These are phyloP conservation scores for Heliamphora pulchella DNA, from an alignment of 179 eudicot genomes.

Conservation along the genomic window DNA sequence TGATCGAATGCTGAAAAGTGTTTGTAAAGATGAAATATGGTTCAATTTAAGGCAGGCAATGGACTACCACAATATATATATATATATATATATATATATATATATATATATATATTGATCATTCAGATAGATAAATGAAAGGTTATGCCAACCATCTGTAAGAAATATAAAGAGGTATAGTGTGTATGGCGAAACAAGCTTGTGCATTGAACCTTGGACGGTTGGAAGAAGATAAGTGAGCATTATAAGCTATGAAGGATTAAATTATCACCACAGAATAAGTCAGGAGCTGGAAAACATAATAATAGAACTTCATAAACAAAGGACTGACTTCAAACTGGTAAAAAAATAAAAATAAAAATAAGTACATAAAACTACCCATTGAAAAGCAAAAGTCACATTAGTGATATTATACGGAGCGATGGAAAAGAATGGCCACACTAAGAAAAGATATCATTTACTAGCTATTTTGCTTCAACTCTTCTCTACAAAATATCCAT, in stretches of 20 bases:
- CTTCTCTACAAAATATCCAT: neutral
- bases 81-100: too few species aligned
- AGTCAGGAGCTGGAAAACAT: neutral
- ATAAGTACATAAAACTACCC: neutral
- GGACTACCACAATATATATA: neutral
- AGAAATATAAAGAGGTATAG: neutral
- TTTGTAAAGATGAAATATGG: neutral
- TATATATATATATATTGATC: neutral
- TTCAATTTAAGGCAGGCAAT: neutral
- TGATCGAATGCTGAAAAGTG: neutral
- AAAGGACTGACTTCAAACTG: neutral
- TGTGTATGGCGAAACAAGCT: neutral
- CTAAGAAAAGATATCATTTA: neutral
- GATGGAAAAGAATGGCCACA: constrained; percentile 4
- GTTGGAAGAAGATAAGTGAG: neutral
- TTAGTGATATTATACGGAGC: neutral
- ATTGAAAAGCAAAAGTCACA: neutral
- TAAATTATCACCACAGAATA: neutral
- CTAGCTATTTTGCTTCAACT: neutral
- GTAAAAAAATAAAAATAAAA: neutral
- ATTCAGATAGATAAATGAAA: neutral
- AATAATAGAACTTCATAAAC: neutral
- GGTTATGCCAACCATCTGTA: neutral
- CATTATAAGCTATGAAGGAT: neutral
- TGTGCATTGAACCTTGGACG: neutral